Evolutionary conservation across 177 flowering plant species (phyloP).

Genomic region (Vitis hybrid): DNA sequence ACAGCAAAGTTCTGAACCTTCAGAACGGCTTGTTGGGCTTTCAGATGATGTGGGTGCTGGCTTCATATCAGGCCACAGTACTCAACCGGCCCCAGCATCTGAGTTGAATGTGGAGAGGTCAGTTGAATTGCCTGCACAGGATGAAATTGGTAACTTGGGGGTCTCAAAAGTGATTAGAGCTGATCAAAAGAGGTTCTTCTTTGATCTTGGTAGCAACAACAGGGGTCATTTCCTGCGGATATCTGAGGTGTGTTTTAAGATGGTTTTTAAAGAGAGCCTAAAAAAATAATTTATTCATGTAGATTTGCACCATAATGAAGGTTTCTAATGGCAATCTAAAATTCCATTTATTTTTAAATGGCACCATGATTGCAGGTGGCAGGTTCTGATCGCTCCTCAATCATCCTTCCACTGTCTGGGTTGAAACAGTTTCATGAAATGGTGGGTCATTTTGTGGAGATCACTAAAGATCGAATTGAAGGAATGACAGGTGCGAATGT

Average conservation of each 20-base stretch:
- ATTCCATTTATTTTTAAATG: not conserved
- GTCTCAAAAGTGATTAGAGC: constrained; percentile 88
- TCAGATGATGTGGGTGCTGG: constrained; percentile 99
- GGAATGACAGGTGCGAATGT: constrained; percentile 85
- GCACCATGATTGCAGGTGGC: constrained; percentile 63
- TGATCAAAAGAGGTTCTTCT: constrained; percentile 97
- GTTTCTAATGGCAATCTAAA: not conserved
- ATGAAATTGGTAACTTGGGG: constrained; percentile 65
- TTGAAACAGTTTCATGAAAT: constrained; percentile 89
- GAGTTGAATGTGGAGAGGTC: constrained; percentile 71
- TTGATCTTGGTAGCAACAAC: constrained; percentile 96
- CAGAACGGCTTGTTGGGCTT: constrained; percentile 80
- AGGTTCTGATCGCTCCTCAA: constrained; percentile 96
- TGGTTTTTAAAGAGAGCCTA: not conserved
- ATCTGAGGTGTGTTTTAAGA: constrained; percentile 61
- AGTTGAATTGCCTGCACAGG: constrained; percentile 69
- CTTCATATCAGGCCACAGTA: constrained; percentile 81
- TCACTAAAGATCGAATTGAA: constrained; percentile 84
- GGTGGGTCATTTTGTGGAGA: constrained; percentile 92
- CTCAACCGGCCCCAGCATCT: constrained; percentile 57
- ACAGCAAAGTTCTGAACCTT: constrained; percentile 75
- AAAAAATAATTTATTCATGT: not conserved
- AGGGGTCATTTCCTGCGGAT: constrained; percentile 91
- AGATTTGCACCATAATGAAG: not conserved
- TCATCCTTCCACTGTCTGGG: constrained; percentile 92